These are phyloP conservation scores for Hemisphaericaspora subhashii DNA, from an alignment of 1,139 yeast species.

Conservation along the genomic window DNA sequence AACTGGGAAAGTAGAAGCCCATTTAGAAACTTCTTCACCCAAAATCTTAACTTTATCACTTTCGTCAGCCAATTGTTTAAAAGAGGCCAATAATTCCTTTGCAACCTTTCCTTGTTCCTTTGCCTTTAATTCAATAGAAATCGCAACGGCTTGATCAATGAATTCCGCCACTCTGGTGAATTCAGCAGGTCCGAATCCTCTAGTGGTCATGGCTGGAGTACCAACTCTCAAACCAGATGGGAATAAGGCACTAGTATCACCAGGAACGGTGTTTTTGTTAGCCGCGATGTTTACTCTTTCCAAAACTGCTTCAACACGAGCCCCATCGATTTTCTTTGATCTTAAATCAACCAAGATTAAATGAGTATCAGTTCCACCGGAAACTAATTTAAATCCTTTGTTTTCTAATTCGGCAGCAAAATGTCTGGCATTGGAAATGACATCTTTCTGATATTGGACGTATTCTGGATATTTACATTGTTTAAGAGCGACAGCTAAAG, in stretches of 20 bases:
- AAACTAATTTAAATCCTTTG: slow-evolving; percentile 77
- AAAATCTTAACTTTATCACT: slow-evolving; percentile 58
- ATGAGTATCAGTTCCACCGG: slow-evolving; percentile 94
- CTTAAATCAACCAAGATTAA: slow-evolving; percentile 83
- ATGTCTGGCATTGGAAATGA: slow-evolving; percentile 73
- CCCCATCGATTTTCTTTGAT: slow-evolving; percentile 88
- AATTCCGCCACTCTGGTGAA: slow-evolving; percentile 76
- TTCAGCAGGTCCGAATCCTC: slow-evolving; percentile 82
- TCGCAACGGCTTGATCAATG: slow-evolving; percentile 75
- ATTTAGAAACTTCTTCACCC: slow-evolving; percentile 59
- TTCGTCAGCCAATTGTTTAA: slow-evolving; percentile 64
- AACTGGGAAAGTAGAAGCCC: slow-evolving; percentile 73
- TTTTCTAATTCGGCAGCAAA: slow-evolving; percentile 69
- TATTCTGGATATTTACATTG: slow-evolving; percentile 88
- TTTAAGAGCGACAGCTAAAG: slow-evolving; percentile 89
- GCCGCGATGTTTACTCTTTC: slow-evolving; percentile 92
- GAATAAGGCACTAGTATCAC: slow-evolving; percentile 90
- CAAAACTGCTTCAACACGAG: slow-evolving; percentile 88
- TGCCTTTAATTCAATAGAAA: slow-evolving; percentile 58
- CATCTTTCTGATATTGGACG: slow-evolving; percentile 79
- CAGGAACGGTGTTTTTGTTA: slow-evolving; percentile 94
- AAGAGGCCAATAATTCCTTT: slow-evolving; percentile 62
- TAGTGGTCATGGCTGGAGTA: slow-evolving; percentile 97
- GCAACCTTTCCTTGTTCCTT: slow-evolving; percentile 61
- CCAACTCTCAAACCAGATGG: slow-evolving; percentile 97